Evolutionary conservation across 164 flowering plant genomes (phyloP).

Genomic region (Annona cherimola): DNA sequence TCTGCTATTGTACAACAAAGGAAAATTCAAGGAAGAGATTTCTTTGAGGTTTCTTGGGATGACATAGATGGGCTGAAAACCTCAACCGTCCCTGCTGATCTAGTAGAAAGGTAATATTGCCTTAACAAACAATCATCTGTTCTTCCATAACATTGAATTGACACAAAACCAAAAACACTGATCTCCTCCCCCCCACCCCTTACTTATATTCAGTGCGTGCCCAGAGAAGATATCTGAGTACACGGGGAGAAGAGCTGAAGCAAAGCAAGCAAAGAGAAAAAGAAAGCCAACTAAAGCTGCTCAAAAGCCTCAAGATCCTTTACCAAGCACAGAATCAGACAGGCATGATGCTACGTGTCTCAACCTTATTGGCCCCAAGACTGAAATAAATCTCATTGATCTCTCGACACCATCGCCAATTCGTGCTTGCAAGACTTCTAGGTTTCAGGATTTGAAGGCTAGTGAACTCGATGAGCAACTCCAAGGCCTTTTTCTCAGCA

Average conservation of each 20-base stretch:
- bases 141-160: too few relatives aligned
- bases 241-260: constrained; percentile 41
- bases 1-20: constrained; percentile 60
- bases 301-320: constrained; percentile 17
- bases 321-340: background rate
- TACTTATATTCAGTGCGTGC: constrained; percentile 54
- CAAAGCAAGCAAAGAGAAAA: constrained; percentile 39
- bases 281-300: constrained; percentile 38
- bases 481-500: constrained; percentile 38
- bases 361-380: background rate
- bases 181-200: background rate
- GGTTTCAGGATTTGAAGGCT: constrained; percentile 12
- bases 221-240: constrained; percentile 82
- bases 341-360: background rate
- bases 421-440: constrained; percentile 21
- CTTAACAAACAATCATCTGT: too few relatives aligned
- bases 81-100: constrained; percentile 74
- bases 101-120: constrained; percentile 51
- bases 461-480: background rate
- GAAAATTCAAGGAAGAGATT: constrained; percentile 63
- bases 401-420: constrained; percentile 66
- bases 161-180: too few relatives aligned
- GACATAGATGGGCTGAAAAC: constrained; percentile 46
- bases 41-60: constrained; percentile 85
- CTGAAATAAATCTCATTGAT: constrained; percentile 46